These are phyloP conservation scores for Elymus sibiricus DNA, from an alignment of 176 grass and related monocot species.

Conservation along the genomic window DNA sequence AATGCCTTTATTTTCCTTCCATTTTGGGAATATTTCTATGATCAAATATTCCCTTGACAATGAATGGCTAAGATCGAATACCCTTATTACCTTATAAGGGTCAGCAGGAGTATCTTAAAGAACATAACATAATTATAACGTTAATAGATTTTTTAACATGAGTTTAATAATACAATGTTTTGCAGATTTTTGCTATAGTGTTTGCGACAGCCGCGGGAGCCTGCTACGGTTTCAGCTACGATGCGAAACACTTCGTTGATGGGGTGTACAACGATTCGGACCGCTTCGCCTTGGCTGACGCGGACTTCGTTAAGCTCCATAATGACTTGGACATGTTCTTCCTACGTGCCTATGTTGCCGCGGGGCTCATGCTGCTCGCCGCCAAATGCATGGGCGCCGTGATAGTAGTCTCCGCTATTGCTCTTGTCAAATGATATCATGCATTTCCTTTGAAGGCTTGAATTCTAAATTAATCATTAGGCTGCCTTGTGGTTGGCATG, in stretches of 20 bases:
- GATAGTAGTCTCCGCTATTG: neutral
- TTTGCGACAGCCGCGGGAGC: neutral
- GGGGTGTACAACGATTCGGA: neutral
- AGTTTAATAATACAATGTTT: neutral
- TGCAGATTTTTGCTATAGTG: neutral
- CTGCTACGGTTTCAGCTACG: conserved; percentile 6
- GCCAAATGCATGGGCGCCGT: neutral
- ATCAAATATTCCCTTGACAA: too few relatives aligned
- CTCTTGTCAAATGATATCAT: conserved; percentile 4
- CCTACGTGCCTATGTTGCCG: neutral
- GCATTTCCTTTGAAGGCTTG: neutral
- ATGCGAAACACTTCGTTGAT: neutral
- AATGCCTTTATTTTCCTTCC: too few relatives aligned
- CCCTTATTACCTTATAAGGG: neutral
- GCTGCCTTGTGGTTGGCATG: neutral
- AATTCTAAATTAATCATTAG: neutral
- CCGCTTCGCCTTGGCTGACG: neutral
- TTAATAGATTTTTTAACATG: neutral
- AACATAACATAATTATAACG: too few relatives aligned
- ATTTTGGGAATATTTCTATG: too few relatives aligned
- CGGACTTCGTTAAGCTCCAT: neutral
- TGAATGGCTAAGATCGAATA: too few relatives aligned
- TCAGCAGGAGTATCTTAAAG: too few relatives aligned
- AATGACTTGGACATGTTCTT: neutral
- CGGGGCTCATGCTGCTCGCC: neutral